Evolutionary conservation across 2,329 filamentous ascomycete species (phyloP).

Genomic region (Harringtonia aguacate): DNA sequence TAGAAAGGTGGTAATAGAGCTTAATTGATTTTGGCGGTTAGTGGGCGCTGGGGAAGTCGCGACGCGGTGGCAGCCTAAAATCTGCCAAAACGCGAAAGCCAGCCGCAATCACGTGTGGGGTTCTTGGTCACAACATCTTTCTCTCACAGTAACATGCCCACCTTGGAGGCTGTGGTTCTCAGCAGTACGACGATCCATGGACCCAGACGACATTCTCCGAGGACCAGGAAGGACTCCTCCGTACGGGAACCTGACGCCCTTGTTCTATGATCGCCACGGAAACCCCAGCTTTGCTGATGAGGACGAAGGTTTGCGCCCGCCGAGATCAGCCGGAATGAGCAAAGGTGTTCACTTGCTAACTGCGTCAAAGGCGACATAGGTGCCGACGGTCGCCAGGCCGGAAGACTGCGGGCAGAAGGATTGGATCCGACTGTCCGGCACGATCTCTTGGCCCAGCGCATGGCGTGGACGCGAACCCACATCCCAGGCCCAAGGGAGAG

Average conservation of each 20-base stretch:
- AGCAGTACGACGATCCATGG: slow-evolving; percentile 7
- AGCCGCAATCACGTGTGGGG: slow-evolving; percentile 10
- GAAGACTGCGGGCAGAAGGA: too few relatives aligned
- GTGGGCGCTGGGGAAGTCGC: slow-evolving; percentile 1
- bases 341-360: too few relatives aligned
- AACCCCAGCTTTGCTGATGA: too few relatives aligned
- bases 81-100: slow-evolving; percentile 11
- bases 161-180: not conserved
- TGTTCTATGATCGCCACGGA: not conserved
- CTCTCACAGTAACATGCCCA: not conserved
- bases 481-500: too few relatives aligned
- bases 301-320: too few relatives aligned
- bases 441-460: too few relatives aligned
- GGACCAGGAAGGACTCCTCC: slow-evolving; percentile 7
- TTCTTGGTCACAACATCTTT: not conserved
- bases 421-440: too few relatives aligned
- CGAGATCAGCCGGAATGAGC: too few relatives aligned
- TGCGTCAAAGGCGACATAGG: too few relatives aligned
- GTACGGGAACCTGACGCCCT: slow-evolving; percentile 3
- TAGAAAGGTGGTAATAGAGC: not conserved
- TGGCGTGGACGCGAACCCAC: not conserved
- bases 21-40: not conserved
- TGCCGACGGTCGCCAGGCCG: too few relatives aligned
- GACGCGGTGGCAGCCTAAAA: slow-evolving; percentile 10
- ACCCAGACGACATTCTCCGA: slow-evolving; percentile 8